Percentiles rank a stretch among this genome's conserved stretches.
phyloP scores from a whole-genome alignment of 2,329 filamentous ascomycete species.

The Huntiella omanensis region DNA sequence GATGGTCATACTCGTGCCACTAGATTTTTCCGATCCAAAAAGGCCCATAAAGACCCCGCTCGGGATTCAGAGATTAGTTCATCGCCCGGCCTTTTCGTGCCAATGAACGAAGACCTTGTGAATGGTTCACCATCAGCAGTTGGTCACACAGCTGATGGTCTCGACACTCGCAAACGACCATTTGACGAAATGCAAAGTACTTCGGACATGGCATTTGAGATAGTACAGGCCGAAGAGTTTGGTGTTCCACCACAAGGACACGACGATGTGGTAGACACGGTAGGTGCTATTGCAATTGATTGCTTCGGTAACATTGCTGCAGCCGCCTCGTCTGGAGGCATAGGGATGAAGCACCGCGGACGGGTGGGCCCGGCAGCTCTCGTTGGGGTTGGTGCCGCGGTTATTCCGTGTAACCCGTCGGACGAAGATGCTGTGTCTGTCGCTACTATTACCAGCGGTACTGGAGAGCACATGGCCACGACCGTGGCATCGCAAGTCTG shows the following conservation, averaged over 20 bases:
- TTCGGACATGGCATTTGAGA: neutral
- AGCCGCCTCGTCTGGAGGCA: slow-evolving; percentile 88
- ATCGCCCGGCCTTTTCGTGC: no score
- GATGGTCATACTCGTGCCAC: neutral
- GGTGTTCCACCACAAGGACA: slow-evolving; percentile 2
- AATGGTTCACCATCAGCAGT: neutral
- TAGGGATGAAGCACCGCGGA: slow-evolving; percentile 93
- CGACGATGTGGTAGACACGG: slow-evolving; percentile 68
- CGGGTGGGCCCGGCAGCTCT: slow-evolving; percentile 83
- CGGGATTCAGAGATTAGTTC: neutral
- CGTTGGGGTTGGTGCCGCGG: slow-evolving; percentile 75
- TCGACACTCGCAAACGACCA: slow-evolving; percentile 6
- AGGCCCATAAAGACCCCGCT: neutral
- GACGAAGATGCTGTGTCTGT: slow-evolving; percentile 54
- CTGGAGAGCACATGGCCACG: slow-evolving; percentile 94
- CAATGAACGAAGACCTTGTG: neutral
- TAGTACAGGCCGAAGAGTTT: neutral
- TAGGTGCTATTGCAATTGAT: slow-evolving; percentile 89
- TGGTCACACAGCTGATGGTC: neutral
- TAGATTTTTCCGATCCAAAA: neutral
- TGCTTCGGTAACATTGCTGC: slow-evolving; percentile 73
- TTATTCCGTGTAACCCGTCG: slow-evolving; percentile 56
- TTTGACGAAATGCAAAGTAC: neutral
- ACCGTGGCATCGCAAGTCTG: slow-evolving; percentile 79
- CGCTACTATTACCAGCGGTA: slow-evolving; percentile 79